Conservation (phyloP, 2,329 filamentous ascomycete species). For the Scedosporium aurantiacum region DNA sequence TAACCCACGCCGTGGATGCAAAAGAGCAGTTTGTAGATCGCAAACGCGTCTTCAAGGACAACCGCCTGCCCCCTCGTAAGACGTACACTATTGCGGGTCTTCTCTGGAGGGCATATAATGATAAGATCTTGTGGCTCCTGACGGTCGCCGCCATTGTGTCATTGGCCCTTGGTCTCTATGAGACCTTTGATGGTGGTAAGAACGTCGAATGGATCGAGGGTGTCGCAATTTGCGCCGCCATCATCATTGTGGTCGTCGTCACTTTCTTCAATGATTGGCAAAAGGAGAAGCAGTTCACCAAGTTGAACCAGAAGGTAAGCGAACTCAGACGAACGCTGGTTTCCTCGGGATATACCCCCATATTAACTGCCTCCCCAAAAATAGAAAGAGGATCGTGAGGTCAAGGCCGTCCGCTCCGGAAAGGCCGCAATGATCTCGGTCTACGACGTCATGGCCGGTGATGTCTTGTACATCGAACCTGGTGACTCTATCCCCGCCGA, state of each 20-base stretch:
- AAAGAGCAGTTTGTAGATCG: constrained; percentile 33
- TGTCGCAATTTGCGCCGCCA: constrained; percentile 10
- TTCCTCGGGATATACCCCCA: not conserved
- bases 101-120: constrained; percentile 61
- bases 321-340: not conserved
- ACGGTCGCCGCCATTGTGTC: constrained; percentile 59
- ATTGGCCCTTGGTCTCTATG: constrained; percentile 57
- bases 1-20: not conserved
- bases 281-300: constrained; percentile 54
- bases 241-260: constrained; percentile 34
- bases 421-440: constrained; percentile 54
- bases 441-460: constrained; percentile 56
- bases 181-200: constrained; percentile 37
- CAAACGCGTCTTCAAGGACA: constrained; percentile 46
- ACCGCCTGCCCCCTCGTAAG: constrained; percentile 48
- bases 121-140: constrained; percentile 61
- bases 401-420: constrained; percentile 56
- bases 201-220: constrained; percentile 24
- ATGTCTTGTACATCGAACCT: constrained; percentile 56
- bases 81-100: constrained; percentile 45
- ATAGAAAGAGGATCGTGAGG: constrained; percentile 46
- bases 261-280: constrained; percentile 57
- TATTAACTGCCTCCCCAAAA: not conserved
- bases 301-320: constrained; percentile 38
- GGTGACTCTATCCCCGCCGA: constrained; percentile 62